Evolutionary conservation across 495 filamentous ascomycete species (phyloP).

Genomic region (Aspergillus bertholletiae): DNA sequence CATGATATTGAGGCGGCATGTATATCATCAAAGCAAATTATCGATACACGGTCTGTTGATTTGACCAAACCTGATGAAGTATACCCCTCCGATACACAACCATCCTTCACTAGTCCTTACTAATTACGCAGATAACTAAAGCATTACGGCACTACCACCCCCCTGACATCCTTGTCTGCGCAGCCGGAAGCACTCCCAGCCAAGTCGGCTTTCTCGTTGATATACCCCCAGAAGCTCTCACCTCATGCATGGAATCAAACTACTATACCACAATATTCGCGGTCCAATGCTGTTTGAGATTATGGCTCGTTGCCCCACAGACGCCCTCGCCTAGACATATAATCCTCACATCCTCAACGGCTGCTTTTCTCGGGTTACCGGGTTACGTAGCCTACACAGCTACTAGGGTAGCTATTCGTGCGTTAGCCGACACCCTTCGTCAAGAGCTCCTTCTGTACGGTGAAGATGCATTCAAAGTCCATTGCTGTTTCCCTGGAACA

Average conservation of each 20-base stretch:
- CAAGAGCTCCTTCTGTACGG: slow-evolving; percentile 29
- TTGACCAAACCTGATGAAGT: slow-evolving; percentile 12
- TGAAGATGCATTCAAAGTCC: slow-evolving; percentile 10
- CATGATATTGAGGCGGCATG: slow-evolving; percentile 8
- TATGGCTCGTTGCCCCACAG: slow-evolving; percentile 16
- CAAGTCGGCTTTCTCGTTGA: slow-evolving; percentile 35
- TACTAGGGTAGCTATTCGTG: slow-evolving; percentile 31
- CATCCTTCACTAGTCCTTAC: neutral
- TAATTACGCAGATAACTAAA: neutral
- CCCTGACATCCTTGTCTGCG: slow-evolving; percentile 29
- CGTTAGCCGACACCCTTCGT: slow-evolving; percentile 36
- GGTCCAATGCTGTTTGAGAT: slow-evolving; percentile 22
- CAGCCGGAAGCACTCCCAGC: slow-evolving; percentile 30
- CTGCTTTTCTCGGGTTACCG: slow-evolving; percentile 32
- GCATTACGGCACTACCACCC: slow-evolving; percentile 6
- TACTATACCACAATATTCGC: slow-evolving; percentile 29
- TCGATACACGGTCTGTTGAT: slow-evolving; percentile 9
- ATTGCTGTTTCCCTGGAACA: slow-evolving; percentile 31
- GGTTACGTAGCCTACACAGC: slow-evolving; percentile 39
- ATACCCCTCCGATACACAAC: too few species aligned
- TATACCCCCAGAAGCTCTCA: slow-evolving; percentile 22
- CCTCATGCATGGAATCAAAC: slow-evolving; percentile 29
- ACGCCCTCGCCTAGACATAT: slow-evolving; percentile 19
- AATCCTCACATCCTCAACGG: slow-evolving; percentile 31
- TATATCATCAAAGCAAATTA: slow-evolving; percentile 7